Evolutionary conservation across 2,329 filamentous ascomycete genomes (phyloP), one percentile per base, ranked within the genome.

Genomic region (Venturiaceae sp.): DNA sequence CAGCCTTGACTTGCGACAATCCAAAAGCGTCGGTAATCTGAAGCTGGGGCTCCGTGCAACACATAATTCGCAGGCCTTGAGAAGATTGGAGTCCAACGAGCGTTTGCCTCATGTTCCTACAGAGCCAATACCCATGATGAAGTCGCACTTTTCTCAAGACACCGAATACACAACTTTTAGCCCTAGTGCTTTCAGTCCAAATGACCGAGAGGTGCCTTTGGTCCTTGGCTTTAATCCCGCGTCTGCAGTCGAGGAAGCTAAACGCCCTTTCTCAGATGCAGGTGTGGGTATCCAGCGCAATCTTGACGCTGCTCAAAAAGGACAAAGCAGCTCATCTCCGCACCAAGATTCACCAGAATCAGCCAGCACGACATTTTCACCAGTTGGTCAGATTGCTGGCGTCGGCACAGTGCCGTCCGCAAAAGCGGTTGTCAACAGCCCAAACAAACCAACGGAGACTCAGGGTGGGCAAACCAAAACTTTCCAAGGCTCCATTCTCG

Each of bases 121-220:
- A 14, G 21, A 39, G 19, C 41, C 55, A 33, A 21, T 57, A 32
- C 55, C 55, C 4, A 19, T n/a, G 16, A 47, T 46, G 33, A 30
- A 44, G 19, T 32, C 34, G 5, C 39, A 34, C 16, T 39, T 37
- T 13, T 39, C 54, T 6, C 54, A 32, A 32, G 54, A 56, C 8
- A 36, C 54, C 9, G 36, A 46, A 44, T 56, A 28, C 52, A 53
- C 30, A 19, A 30, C 54, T 5, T 50, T 50, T 3, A 50, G 26
- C 23, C 44, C 44, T 16, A 34, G 26, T 33, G 33, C 55, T 3
- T 53, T 63, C 33, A 63, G 61, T 54, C 61, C 61, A 8, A 56
- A 55, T 30, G 62, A 62, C 9, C 44, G 61, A 36, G 62, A 63
- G 47, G 53, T 63, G 30, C 62, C 62, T 23, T 44, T 63, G 21